Conservation (phyloP, 1,284 basidiomycete genomes). For the Stygiomarasmius scandens region DNA sequence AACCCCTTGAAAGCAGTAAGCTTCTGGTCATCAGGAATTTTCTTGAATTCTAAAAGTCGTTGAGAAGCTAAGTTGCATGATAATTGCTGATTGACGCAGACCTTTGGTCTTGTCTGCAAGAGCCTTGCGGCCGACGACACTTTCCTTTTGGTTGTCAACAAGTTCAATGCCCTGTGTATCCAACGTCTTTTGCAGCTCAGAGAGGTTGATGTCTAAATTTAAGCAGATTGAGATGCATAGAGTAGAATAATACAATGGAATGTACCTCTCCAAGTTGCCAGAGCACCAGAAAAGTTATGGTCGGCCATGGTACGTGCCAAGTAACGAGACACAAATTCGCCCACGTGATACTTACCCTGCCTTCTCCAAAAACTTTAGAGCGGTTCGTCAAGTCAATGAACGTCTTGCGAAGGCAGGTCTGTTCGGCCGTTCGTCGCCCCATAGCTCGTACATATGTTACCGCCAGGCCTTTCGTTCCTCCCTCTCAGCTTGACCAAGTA, state of each 20-base stretch:
- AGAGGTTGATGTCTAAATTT: slow-evolving; percentile 77
- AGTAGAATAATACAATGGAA: not conserved
- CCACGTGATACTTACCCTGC: slow-evolving; percentile 24
- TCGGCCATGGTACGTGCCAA: slow-evolving; percentile 34
- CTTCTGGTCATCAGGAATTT: slow-evolving; percentile 87
- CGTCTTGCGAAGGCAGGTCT: slow-evolving; percentile 29
- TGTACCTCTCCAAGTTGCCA: slow-evolving; percentile 85
- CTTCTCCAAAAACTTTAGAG: slow-evolving; percentile 1
- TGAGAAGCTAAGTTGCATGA: not conserved
- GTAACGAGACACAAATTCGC: slow-evolving; percentile 6
- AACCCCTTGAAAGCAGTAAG: slow-evolving; percentile 83
- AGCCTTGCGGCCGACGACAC: slow-evolving; percentile 88
- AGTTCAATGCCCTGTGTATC: slow-evolving; percentile 90
- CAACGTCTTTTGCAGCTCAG: slow-evolving; percentile 90
- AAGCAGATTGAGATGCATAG: not conserved
- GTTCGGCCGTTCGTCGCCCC: slow-evolving; percentile 17
- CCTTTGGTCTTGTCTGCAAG: slow-evolving; percentile 94
- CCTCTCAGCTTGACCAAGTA: slow-evolving; percentile 27
- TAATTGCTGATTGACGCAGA: slow-evolving; percentile 29
- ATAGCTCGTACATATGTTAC: slow-evolving; percentile 18
- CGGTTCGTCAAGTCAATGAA: slow-evolving; percentile 24
- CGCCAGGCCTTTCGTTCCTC: slow-evolving; percentile 33
- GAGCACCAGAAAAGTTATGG: slow-evolving; percentile 83
- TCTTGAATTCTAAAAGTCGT: slow-evolving; percentile 81
- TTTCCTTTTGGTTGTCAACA: slow-evolving; percentile 98